Base-by-base conservation (phyloP, 2,329 filamentous ascomycete species). In the Calonectria pauciramosa region DNA sequence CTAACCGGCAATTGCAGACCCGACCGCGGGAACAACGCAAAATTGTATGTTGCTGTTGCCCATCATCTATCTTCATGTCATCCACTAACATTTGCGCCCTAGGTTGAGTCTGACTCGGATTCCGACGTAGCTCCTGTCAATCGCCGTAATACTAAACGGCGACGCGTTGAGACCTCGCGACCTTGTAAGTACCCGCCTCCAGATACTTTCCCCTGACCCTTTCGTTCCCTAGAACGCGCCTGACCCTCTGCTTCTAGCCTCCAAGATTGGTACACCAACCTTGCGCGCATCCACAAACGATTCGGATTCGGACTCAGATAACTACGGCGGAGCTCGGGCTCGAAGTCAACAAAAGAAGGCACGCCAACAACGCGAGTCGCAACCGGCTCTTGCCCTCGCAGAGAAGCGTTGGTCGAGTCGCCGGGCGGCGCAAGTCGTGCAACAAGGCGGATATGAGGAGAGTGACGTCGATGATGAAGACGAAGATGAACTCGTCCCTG, bases 351-450 rank as follows among this genome's bases (percentile, higher is more conserved):
- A 91, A 77, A 97, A 96, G 86, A 96, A 95, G 84, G 94, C 95
- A 75, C 94, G 94, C 70, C 92, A 93, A 75, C 91, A 94, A 82
- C 89, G 93, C 72, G 91, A 95, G 82, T 90, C 92, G 30, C 91
- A 93, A 80, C 90, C 92, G 16, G 90, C 91, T 51, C 90, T 94
- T 10, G 89, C 92, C 7, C 91, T 93, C 80, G 91, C 91, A 72
- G 96, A 98, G 86, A 95, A 98, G 82, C 94, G 96, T 77, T 98
- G 98, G 91, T 98, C 96, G 9, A 97, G 94, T 69, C 91, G 96
- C 74, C 94, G 95, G 76, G 95, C 95, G 69, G 94, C 94, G 18
- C 95, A 95, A 83, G 94, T 95, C 83, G 90, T 92, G 4, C 89
- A 91, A 73, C 89, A 88, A 73, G 90, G 90, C 47, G 90, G 88